Evolutionary conservation across 2,329 filamentous ascomycete genomes (phyloP), one percentile per base, ranked within the genome.

Genomic region (Fusarium dimerum): DNA sequence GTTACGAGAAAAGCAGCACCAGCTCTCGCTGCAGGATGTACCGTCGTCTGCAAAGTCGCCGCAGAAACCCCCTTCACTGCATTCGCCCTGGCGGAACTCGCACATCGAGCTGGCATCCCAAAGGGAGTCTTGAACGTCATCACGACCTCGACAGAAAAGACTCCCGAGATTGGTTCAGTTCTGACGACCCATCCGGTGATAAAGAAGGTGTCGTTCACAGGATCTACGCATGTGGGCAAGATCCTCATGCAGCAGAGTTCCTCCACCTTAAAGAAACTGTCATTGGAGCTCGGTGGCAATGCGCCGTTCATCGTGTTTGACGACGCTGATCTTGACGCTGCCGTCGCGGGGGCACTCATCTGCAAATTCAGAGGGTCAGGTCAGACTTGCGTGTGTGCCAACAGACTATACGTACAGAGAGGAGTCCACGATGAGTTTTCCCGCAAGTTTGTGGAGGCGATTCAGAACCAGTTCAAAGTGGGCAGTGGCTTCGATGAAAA

Each of bases 1-100:
- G 75, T 81, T 45, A 74, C 74, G 11, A 68, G 76, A 29, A 78
- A 78, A 54, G 70, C 71, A 30, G 74, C 72, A 5, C 72, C 82
- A 9, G 83, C 81, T 15, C 75, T 90, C 40, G 87, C 87, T 34
- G 86, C 87, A 29, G 87, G 87, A 36, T 90, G 87, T 70, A 89
- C 86, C 3, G 82, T 90, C 80, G 91, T 97, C 1, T 85, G 85
- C 58, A 97, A 97, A 73, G 88, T 90, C 36, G 91, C 92, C 2
- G 87, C 88, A 38, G 92, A 96, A 76, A 96, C 92, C 5, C 92
- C 92, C 0, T 91, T 93, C 68, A 95, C 91, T 18, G 85, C 90
- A 1, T 86, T 95, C 43, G 92, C 92, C 3, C 73, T 96, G 29
- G 89, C 89, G 2, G 92, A 96, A 72, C 81, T 96, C 40, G 89